Base-by-base conservation (phyloP, 768 basidiomycete species). In the Termitomyces bulborhizus region DNA sequence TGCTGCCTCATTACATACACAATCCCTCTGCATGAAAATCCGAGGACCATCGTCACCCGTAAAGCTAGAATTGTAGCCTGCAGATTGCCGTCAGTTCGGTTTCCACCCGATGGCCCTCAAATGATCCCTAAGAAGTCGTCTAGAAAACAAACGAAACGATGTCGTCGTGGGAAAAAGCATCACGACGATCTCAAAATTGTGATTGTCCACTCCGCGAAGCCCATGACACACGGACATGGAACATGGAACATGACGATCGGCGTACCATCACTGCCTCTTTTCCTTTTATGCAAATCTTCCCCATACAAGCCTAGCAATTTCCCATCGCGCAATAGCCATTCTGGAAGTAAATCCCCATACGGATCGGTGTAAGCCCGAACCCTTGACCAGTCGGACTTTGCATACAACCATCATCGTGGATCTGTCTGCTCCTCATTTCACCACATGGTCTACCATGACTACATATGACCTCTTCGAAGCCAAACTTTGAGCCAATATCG, bases 131-230 rank as follows among this genome's bases (percentile, higher is more conserved):
- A n/a, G n/a, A 1, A 4, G 4, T 49, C 34, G 51, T 44, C 31
- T 15, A 15, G 16, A 12, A 44, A 7, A 34, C 26, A 48, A 46
- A 54, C 47, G 7, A 54, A 42, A 29, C 37, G 39, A 51, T 37
- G 24, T 31, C 4, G 9, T 49, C 39, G 42, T 26, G 48, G 48
- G 41, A 56, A 41, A 40, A 47, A 47, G 36, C 16, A 42, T 36
- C 46, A n/a, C 21, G 46, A 43, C 46, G 34, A 54, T 54, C 46
- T 40, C 18, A 29, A 43, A 27, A 9, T 46, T 54, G 48, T 51
- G 49, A 54, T 57, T 58, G 18, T 51, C 21, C 51, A 60, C 55
- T 60, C 61, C 57, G 61, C 59, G 61, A 60, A 41, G 49, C 47
- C 47, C 59, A 54, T 49, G 54, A 54, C 56, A 51, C 48, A 53